phyloP scores from a whole-genome alignment of 1,284 basidiomycete species.

The Sutorius eximius region DNA sequence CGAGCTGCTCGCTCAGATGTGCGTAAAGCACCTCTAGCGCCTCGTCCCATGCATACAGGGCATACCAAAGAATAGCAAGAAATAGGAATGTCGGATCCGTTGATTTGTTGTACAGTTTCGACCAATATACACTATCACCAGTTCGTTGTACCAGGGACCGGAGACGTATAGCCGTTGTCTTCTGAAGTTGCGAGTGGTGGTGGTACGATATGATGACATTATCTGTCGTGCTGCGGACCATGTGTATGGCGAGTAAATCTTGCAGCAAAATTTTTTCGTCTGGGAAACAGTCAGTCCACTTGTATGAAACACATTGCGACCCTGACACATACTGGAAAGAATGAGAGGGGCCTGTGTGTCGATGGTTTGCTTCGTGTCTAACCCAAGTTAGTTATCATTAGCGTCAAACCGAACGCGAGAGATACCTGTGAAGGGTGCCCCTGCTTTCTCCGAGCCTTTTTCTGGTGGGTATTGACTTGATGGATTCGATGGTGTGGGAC shows the following conservation, averaged over 20 bases:
- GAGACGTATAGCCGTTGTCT: slow-evolving; percentile 37
- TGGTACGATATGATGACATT: slow-evolving; percentile 46
- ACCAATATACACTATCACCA: slow-evolving; percentile 52
- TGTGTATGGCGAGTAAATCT: slow-evolving; percentile 43
- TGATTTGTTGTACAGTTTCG: slow-evolving; percentile 47
- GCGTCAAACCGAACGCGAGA: not conserved
- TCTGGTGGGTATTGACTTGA: not conserved
- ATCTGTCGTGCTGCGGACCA: slow-evolving; percentile 36
- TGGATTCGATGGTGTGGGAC: slow-evolving; percentile 9
- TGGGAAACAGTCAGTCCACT: slow-evolving; percentile 1
- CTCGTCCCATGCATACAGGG: slow-evolving; percentile 59
- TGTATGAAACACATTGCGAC: not conserved
- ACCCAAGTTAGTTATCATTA: not conserved
- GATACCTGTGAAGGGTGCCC: slow-evolving; percentile 22
- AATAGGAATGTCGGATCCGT: slow-evolving; percentile 54
- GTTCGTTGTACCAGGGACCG: slow-evolving; percentile 38
- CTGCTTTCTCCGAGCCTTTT: slow-evolving; percentile 2
- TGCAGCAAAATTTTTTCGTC: slow-evolving; percentile 30
- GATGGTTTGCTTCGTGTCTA: slow-evolving; percentile 40
- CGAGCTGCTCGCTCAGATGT: slow-evolving; percentile 45
- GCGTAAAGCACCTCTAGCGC: slow-evolving; percentile 49
- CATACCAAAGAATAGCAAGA: slow-evolving; percentile 55
- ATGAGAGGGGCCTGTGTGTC: slow-evolving; percentile 52
- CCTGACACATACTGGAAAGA: slow-evolving; percentile 26
- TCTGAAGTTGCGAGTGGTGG: slow-evolving; percentile 31